Evolutionary conservation across 495 filamentous ascomycete species (phyloP), one percentile per base, ranked within the genome.

Genomic region (Penicillium lagena): DNA sequence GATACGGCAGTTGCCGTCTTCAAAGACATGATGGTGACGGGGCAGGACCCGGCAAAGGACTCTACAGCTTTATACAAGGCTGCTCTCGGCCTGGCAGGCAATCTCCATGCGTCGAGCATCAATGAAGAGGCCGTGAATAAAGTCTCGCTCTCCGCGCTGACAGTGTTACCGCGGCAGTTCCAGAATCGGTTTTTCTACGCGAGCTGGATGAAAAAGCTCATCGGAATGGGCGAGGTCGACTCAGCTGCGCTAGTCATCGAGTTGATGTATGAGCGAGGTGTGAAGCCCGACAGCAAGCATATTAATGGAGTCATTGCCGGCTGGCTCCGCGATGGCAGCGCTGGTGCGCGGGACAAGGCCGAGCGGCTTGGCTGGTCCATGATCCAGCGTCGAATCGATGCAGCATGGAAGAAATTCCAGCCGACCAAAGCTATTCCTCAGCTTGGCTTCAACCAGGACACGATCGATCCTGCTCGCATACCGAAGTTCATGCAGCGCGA

Each of bases 11-110:
- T 89, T 43, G 78, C 81, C 36, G 77, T 82, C 1, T 91, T 91
- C 67, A 85, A 83, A 42, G 87, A 91, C 58, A 87, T 90, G 86
- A 89, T 90, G 85, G 78, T 85, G 35, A 80, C 77, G 1, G 75
- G 75, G 1, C 62, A 73, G 58, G 66, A 66, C 54, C 72, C 52
- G 53, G 56, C 62, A 14, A 60, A 77, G 33, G 72, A 73, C 43
- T 78, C 73, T 9, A 71, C 64, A 4, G 62, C 69, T 11, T 60
- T 77, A 7, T 79, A 78, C 51, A 58, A 62, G 47, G 60, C 63
- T 39, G 64, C 69, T 33, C 43, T 76, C 12, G 66, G 67, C 17
- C 40, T 75, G 12, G 59, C 67, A 29, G 68, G 64, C 9, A 72
- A 65, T 17, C 52, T 77, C 29, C 74, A 80, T 42, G 68, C 71